Conservation (phyloP, 139 green algal genomes). For the Mychonastes homosphaera region DNA sequence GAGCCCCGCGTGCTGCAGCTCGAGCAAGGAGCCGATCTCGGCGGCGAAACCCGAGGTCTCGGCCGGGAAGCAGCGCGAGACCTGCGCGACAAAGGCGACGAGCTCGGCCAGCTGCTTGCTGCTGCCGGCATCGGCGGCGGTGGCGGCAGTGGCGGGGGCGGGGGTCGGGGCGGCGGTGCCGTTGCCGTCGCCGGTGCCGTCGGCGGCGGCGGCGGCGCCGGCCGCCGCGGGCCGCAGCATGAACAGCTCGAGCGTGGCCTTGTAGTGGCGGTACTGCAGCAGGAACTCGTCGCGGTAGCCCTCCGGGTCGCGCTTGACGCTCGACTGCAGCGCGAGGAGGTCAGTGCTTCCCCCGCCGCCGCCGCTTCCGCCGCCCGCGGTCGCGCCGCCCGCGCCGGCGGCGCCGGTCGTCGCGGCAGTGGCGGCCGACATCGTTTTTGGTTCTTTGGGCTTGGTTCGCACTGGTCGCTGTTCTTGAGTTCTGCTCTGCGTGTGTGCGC, state of each 20-base stretch:
- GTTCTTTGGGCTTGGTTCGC: not conserved
- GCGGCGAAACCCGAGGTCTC: constrained; percentile 48
- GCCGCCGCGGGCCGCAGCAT: constrained; percentile 69
- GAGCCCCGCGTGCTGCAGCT: constrained; percentile 62
- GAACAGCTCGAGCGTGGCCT: constrained; percentile 75
- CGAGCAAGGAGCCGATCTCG: constrained; percentile 75
- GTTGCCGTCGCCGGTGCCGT: too few relatives aligned
- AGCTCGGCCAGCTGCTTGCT: constrained; percentile 73
- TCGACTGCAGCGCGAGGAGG: constrained; percentile 37
- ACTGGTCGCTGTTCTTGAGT: not conserved
- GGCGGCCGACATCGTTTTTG: not conserved
- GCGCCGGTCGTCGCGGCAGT: not conserved
- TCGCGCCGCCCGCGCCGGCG: not conserved
- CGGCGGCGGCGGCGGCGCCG: too few relatives aligned
- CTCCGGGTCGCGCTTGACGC: constrained; percentile 82
- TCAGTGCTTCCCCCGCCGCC: not conserved
- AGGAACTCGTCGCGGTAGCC: constrained; percentile 89
- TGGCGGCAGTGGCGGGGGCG: too few relatives aligned
- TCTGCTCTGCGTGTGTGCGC: not conserved
- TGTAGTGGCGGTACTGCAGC: constrained; percentile 79
- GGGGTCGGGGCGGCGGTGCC: too few relatives aligned
- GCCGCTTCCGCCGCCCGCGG: not conserved
- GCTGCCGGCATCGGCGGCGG: too few relatives aligned
- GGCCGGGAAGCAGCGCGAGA: constrained; percentile 61
- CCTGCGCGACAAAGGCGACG: constrained; percentile 84